These are phyloP conservation scores for Uncinocarpus reesii DNA, from an alignment of 2,329 filamentous ascomycete species.

Conservation along the genomic window DNA sequence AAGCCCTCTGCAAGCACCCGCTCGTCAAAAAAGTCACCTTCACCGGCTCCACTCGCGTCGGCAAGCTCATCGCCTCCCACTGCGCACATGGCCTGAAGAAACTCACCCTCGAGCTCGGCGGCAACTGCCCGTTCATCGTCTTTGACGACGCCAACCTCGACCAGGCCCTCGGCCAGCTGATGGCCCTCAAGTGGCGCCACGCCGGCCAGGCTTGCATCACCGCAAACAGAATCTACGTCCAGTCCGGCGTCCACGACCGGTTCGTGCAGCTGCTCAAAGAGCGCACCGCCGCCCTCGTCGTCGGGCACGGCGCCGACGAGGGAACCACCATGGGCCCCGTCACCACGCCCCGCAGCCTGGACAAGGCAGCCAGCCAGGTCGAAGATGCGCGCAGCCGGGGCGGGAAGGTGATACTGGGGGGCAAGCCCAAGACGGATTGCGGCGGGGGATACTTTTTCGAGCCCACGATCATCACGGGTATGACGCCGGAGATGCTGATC, in stretches of 20 bases:
- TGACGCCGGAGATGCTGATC: conserved; percentile 49
- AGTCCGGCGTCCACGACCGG: conserved; percentile 35
- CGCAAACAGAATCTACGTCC: conserved; percentile 31
- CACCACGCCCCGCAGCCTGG: conserved; percentile 47
- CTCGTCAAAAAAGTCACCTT: conserved; percentile 29
- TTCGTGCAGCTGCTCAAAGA: conserved; percentile 47
- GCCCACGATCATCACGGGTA: conserved; percentile 53
- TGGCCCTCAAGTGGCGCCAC: conserved; percentile 27
- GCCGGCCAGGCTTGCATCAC: conserved; percentile 31
- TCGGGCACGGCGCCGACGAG: conserved; percentile 50
- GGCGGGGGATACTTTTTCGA: conserved; percentile 60
- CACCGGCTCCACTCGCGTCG: conserved; percentile 28
- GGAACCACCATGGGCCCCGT: conserved; percentile 51
- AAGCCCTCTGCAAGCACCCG: conserved; percentile 25
- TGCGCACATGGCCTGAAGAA: conserved; percentile 33
- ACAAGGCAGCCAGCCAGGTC: conserved; percentile 50
- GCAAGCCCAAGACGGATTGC: conserved; percentile 38
- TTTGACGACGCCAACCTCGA: conserved; percentile 36
- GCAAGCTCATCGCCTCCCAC: conserved; percentile 28
- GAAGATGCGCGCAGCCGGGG: conserved; percentile 54
- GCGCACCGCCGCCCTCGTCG: conserved; percentile 42
- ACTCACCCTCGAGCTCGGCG: conserved; percentile 38
- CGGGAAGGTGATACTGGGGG: conserved; percentile 54
- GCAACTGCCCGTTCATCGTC: conserved; percentile 35
- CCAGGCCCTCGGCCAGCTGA: conserved; percentile 24